Conservation (phyloP, 768 basidiomycete genomes). For the Tephrocybe rancida region DNA sequence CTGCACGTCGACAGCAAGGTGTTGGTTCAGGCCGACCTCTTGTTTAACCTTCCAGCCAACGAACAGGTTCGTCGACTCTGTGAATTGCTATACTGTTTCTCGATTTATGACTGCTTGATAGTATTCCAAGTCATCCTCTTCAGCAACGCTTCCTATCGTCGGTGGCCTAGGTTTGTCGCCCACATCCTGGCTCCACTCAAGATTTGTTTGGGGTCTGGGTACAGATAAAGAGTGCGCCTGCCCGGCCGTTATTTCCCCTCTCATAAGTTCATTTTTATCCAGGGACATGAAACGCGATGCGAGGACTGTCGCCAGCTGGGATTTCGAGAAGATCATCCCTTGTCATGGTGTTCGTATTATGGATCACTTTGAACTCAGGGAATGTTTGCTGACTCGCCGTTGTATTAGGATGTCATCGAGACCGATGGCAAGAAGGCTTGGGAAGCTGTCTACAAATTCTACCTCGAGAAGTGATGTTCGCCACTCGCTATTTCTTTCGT, state of each 20-base stretch:
- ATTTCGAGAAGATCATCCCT: conserved; percentile 67
- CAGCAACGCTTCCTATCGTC: conserved; percentile 27
- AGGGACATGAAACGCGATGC: conserved; percentile 60
- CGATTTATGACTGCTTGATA: conserved; percentile 10
- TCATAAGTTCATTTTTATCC: background rate
- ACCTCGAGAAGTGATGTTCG: conserved; percentile 13
- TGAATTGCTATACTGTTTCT: background rate
- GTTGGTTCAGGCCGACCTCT: conserved; percentile 73
- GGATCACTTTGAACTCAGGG: background rate
- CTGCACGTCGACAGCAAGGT: conserved; percentile 67
- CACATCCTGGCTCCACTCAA: conserved; percentile 26
- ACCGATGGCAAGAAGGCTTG: conserved; percentile 55
- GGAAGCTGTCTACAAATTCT: conserved; percentile 36
- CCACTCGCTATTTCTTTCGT: too few relatives aligned
- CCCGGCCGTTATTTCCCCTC: background rate
- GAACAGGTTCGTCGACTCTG: conserved; percentile 56
- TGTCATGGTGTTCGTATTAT: conserved; percentile 52
- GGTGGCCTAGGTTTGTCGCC: conserved; percentile 32
- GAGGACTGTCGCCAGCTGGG: conserved; percentile 64
- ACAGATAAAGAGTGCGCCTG: conserved; percentile 33
- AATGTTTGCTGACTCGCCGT: background rate
- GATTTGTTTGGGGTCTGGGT: conserved; percentile 29
- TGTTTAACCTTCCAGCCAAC: conserved; percentile 77
- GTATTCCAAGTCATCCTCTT: conserved; percentile 36
- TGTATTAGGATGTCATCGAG: conserved; percentile 52